Evolutionary conservation across 306 rosid genomes (phyloP).

Genomic region (Cucumis cinereus): DNA sequence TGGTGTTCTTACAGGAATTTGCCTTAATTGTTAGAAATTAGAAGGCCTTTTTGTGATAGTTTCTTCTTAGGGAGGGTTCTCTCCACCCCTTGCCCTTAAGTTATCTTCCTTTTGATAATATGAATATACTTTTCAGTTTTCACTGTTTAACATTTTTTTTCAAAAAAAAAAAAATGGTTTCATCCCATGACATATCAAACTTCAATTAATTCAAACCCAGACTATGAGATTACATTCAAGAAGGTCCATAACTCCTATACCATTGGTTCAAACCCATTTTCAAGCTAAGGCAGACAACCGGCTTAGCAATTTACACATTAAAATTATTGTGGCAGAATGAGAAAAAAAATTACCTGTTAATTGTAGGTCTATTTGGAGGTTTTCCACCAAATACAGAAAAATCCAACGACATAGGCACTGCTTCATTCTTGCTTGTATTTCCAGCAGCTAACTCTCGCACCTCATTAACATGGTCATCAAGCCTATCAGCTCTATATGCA

Average conservation of each 20-base stretch:
- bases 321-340: neutral
- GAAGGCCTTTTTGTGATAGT: neutral
- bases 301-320: neutral
- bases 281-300: neutral
- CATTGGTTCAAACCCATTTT: neutral
- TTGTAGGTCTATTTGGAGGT: slow-evolving; percentile 91
- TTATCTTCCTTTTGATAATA: no score
- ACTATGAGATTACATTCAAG: neutral
- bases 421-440: slow-evolving; percentile 56
- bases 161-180: no score
- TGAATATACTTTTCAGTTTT: no score
- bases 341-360: slow-evolving; percentile 52
- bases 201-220: neutral
- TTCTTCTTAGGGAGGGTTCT: neutral
- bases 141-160: no score
- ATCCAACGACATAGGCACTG: slow-evolving; percentile 64
- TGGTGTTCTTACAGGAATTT: neutral
- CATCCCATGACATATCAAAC: neutral
- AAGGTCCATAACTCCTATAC: neutral
- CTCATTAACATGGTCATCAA: slow-evolving; percentile 37
- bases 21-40: neutral
- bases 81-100: neutral
- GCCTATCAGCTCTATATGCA: slow-evolving; percentile 35
- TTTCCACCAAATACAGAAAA: slow-evolving; percentile 80
- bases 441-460: slow-evolving; percentile 40